Base-by-base conservation (phyloP, 2,329 filamentous ascomycete genomes). In the Colletotrichum neosansevieriae region DNA sequence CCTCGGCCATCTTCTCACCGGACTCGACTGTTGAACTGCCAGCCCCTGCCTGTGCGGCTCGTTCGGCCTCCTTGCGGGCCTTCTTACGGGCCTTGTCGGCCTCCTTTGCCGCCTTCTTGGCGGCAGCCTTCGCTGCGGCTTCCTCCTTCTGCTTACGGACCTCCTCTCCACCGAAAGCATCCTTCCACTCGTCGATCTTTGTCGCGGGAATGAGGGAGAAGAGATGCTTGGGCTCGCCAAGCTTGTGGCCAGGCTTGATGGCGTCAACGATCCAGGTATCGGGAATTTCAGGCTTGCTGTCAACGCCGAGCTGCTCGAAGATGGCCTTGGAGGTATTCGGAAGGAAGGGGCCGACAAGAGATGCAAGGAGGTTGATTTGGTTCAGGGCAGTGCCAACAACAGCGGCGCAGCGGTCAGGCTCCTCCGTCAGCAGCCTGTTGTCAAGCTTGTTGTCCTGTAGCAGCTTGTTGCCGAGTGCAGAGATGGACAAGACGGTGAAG, bases 131-230 rank as follows among this genome's bases (percentile, higher is more conserved):
- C 68, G 82, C 81, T 2, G 82, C 81, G 57, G 82, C 83, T 71
- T 85, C 82, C 49, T 88, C 90, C 75, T 91, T 91, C 72, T 92
- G 90, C 74, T 92, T 91, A 75, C 91, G 91, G 45, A 89, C 83
- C 74, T 85, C 83, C 74, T 85, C 83, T n/a, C 85, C 84, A 71
- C 93, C 89, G 73, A 91, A 97, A 73, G 88, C 86, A 71, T 91
- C 88, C 67, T 91, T 89, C 94, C 94, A 97, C 77, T 95, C 92
- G 58, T 91, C 88, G 53, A 92, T 89, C 83, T 94, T 95, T 79
- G 92, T 90, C 10, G 91, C 85, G 71, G 94, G 92, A 75, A 97
- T 97, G 61, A 87, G 88, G n/a, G 88, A 88, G 81, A 97, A 97
- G 36, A 97, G 85, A 47, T 94, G 91, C 71, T 89, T 87, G 0